Base-by-base conservation (phyloP, 768 basidiomycete species). In the Phylloporus arenicola region DNA sequence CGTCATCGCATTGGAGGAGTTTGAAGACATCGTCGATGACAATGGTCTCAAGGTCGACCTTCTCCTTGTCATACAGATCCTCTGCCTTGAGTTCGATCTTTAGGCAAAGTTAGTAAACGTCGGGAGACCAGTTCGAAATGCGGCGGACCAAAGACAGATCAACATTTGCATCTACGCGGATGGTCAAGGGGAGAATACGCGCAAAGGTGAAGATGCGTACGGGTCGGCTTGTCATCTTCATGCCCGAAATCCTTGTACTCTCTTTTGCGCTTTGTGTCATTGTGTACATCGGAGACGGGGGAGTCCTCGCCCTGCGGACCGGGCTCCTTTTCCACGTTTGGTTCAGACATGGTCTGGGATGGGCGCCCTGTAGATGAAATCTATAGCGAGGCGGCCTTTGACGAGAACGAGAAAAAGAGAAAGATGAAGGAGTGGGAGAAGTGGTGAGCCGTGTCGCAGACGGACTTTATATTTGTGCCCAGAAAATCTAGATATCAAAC, bases 11-110 rank as follows among this genome's bases (percentile, higher is more conserved):
- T 69, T 97, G 92, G 45, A 98, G 84, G 45, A 98, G 86, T 54
- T 86, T 90, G 79, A 96, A 92, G 68, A 97, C 94, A 63, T 97
- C 95, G 59, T 92, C 92, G 68, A 98, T 88, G 57, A 91, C 86
- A 60, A 98, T 86, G 19, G 92, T 94, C 77, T 97, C 95, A 52
- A 98, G 78, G 72, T 98, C 95, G 72, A 98, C 95, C 76, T 98
- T 98, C 73, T 98, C 95, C 75, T 95, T 95, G 72, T 96, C 93
- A 69, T 96, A 97, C 44, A 93, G 72, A 68, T 94, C 92, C 70
- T 93, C 92, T 4, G 91, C 90, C 68, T 84, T 92, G 60, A 94
- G 79, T 71, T 92, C 87, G 53, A 94, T 93, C 81, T 76, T 38
- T 8, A 6, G 20, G 14, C 2, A 48, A 22, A 38, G n/a, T 49